Percentiles rank a stretch among this genome's conserved stretches.
These are phyloP conservation scores for Clavaria fumosa DNA, from an alignment of 768 basidiomycete genomes.

Conservation along the genomic window DNA sequence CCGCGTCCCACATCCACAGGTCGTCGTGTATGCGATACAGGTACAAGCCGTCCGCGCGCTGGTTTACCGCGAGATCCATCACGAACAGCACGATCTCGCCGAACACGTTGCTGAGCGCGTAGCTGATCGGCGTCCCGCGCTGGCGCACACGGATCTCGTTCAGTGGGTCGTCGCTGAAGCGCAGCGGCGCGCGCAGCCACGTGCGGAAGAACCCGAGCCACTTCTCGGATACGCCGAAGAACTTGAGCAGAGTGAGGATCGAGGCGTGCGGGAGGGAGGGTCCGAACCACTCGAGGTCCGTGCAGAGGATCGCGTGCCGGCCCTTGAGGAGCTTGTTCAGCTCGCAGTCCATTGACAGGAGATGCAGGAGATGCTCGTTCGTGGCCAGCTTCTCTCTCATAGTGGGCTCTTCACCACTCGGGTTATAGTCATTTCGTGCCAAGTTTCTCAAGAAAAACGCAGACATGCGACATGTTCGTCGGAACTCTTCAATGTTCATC, in stretches of 20 bases:
- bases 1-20: conserved; percentile 27
- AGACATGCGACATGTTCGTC: neutral
- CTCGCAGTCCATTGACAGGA: conserved; percentile 26
- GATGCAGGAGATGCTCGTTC: conserved; percentile 25
- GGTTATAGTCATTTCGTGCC: conserved; percentile 1
- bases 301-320: conserved; percentile 22
- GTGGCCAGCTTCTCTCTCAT: conserved; percentile 27
- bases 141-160: conserved; percentile 19
- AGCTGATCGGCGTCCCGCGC: conserved; percentile 29
- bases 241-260: conserved; percentile 24
- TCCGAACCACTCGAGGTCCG: conserved; percentile 30
- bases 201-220: conserved; percentile 22
- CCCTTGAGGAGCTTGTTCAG: conserved; percentile 24
- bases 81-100: conserved; percentile 28
- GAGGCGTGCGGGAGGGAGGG: conserved; percentile 27
- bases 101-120: conserved; percentile 25
- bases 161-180: conserved; percentile 19
- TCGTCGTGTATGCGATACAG: conserved; percentile 33
- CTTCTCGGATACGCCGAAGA: conserved; percentile 23
- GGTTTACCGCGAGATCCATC: conserved; percentile 36
- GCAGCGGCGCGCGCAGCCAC: conserved; percentile 21
- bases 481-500: neutral
- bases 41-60: conserved; percentile 24
- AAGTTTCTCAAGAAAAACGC: conserved; percentile 8
- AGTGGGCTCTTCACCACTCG: conserved; percentile 6